Base-by-base conservation (phyloP, 164 flowering plant species). In the Dillenia suffruticosa region DNA sequence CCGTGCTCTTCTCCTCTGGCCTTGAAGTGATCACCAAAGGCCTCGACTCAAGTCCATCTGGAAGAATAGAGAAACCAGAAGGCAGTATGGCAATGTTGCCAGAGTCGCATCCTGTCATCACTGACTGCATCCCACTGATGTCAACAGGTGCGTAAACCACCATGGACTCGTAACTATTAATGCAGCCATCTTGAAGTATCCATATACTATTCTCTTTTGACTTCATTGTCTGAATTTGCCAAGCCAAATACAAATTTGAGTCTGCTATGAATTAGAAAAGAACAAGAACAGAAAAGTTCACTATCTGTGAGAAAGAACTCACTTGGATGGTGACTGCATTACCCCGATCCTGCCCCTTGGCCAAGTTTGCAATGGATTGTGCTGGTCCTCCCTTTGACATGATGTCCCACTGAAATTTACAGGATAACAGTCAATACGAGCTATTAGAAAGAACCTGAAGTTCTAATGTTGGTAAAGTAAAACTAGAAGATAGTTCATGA, bases 311-410 rank as follows among this genome's bases (percentile, higher is more conserved):
- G 40, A 32, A 32, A n/a, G 14, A 51, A 71, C 82, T 75, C 65
- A 90, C 99, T 64, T 88, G 94, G 72, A 88, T 72, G 9, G 88
- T 68, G 22, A 88, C 98, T 15, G 89, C 71, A 74, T 95, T 95
- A 64, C 97, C 98, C 1, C 96, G 79, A 71, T 88, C 98, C 64
- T 92, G 92, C 53, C 98, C 98, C 77, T 95, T 90, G 6, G 91
- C 82, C 49, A 95, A 68, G 76, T 80, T 88, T 47, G 88, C 96
- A 10, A 90, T 79, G 51, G 84, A 63, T 51, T 87, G 86, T 8
- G 75, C 80, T 12, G 81, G 75, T 11, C 82, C 81, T 63, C 93
- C 90, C 57, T 63, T 79, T 24, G 82, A 83, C 85, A 88, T 80
- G 58, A 84, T 76, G 56, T 90, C 99, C 99, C 99, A 95, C 98